Evolutionary conservation across 2,329 filamentous ascomycete genomes (phyloP), one percentile per base, ranked within the genome.

Genomic region (Monosporascus cannonballus): DNA sequence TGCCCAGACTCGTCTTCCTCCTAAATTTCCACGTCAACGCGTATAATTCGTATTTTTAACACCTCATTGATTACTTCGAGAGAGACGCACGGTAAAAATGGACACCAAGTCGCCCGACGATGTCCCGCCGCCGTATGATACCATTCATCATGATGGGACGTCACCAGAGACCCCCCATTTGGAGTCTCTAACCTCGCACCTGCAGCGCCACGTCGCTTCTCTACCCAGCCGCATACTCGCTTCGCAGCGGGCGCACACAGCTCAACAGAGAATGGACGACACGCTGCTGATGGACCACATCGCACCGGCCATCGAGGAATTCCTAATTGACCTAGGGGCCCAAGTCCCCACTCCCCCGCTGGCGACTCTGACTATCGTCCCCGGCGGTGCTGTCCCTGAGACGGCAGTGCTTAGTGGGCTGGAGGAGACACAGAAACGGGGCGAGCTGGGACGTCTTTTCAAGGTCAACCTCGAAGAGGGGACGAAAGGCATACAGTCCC

Each of bases 281-380:
- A 62, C 67, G n/a, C 63, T 67, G 22, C 59, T 73, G 3, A 56
- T 76, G 15, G 64, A 73, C 0, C 62, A 71, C 2, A 54, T 79
- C 3, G 61, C 73, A 0, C 73, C 74, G 3, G 65, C 69, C 42
- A 59, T 80, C 47, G 70, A 75, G 38, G 58, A 63, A 1, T 73
- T 79, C 54, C 56, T 79, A 2, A 63, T 65, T 1, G 67, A 70
- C 15, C 61, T 78, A 25, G 69, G 68, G 2, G 56, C 59, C 5
- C 58, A 67, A 42, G 62, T 60, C 0, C 3, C 22, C 42, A 59
- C 67, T 1, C 69, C 71, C 1, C 56, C 61, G 2, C 50, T 69
- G 0, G 70, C 75, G 1, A 72, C 77, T 48, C 68, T 79, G 45
- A 72, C 70, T 7, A 62, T 81, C 37, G 69, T 80, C 0, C 77